A percentile compares a stretch with the other conserved stretches of the same genome.
Conservation (phyloP, 2,329 filamentous ascomycete species). For the Penicillium frequentans region DNA sequence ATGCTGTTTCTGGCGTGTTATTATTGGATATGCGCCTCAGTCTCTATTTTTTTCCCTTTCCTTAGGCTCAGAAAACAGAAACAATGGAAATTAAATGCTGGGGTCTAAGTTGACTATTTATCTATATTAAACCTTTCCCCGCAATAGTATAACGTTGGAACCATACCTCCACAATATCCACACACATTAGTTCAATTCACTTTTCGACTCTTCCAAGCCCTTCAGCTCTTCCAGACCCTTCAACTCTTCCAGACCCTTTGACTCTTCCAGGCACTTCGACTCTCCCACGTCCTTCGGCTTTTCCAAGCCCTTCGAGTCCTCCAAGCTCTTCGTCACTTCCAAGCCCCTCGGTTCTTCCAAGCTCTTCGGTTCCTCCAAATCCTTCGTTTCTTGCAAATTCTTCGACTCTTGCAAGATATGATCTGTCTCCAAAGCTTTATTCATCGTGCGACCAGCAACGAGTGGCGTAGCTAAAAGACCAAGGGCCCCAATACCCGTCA, state of each 20-base stretch:
- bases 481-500: slow-evolving; percentile 5
- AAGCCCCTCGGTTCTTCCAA: too few relatives aligned
- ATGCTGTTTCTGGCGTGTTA: too few relatives aligned
- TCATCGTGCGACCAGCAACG: slow-evolving; percentile 2
- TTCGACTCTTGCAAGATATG: neutral
- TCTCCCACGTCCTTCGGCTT: too few relatives aligned
- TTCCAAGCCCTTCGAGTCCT: too few relatives aligned
- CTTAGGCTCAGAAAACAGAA: too few relatives aligned
- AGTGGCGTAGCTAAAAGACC: slow-evolving; percentile 1
- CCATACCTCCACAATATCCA: neutral
- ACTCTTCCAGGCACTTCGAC: too few relatives aligned
- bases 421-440: slow-evolving; percentile 7
- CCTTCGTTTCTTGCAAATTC: too few relatives aligned
- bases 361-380: too few relatives aligned
- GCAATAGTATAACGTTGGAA: neutral
- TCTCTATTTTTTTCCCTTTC: too few relatives aligned
- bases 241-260: neutral
- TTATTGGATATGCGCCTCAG: too few relatives aligned
- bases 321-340: too few relatives aligned
- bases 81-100: neutral
- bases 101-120: neutral
- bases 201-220: neutral
- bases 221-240: neutral
- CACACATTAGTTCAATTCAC: neutral
- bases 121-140: neutral